phyloP scores from a whole-genome alignment of 352 stramenopile genomes.

The Globisporangium spiculum region DNA sequence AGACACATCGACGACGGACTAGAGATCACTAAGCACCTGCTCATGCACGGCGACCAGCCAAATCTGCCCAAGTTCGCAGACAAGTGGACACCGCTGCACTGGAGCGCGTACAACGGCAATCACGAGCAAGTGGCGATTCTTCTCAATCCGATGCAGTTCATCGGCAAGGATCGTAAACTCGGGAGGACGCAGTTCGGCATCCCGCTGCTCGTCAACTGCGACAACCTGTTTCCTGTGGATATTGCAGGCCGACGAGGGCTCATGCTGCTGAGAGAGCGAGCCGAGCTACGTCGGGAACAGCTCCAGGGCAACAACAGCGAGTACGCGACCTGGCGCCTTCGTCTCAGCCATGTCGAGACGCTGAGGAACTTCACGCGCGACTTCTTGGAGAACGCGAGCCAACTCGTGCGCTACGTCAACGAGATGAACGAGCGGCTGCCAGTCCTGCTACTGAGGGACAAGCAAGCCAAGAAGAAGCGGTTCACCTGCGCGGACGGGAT shows the following conservation, averaged over 20 bases:
- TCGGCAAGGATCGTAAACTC: constrained; percentile 8
- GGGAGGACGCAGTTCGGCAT: constrained; percentile 51
- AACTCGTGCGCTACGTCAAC: constrained; percentile 46
- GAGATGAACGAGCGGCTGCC: constrained; percentile 63
- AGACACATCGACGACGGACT: constrained; percentile 64
- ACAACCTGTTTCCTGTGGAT: constrained; percentile 63
- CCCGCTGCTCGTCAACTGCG: constrained; percentile 50
- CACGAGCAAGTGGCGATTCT: constrained; percentile 59
- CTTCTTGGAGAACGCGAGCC: constrained; percentile 42
- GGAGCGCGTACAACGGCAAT: constrained; percentile 74
- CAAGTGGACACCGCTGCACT: constrained; percentile 74
- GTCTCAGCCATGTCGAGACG: constrained; percentile 54
- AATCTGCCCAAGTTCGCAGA: constrained; percentile 68
- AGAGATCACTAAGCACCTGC: constrained; percentile 55
- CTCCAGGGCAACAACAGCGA: constrained; percentile 14
- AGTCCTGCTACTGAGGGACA: constrained; percentile 18
- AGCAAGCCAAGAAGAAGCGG: constrained; percentile 16
- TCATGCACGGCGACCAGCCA: constrained; percentile 62
- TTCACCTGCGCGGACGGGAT: constrained; percentile 42
- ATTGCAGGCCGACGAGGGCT: constrained; percentile 59
- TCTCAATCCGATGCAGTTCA: constrained; percentile 33
- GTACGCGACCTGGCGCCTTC: constrained; percentile 53
- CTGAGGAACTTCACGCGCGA: constrained; percentile 49
- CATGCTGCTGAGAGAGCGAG: constrained; percentile 40
- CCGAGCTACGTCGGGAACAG: constrained; percentile 16